A percentile compares a stretch with the other conserved stretches of the same genome.
These are phyloP conservation scores for Vigna angularis DNA, from an alignment of 306 rosid species.

Conservation along the genomic window DNA sequence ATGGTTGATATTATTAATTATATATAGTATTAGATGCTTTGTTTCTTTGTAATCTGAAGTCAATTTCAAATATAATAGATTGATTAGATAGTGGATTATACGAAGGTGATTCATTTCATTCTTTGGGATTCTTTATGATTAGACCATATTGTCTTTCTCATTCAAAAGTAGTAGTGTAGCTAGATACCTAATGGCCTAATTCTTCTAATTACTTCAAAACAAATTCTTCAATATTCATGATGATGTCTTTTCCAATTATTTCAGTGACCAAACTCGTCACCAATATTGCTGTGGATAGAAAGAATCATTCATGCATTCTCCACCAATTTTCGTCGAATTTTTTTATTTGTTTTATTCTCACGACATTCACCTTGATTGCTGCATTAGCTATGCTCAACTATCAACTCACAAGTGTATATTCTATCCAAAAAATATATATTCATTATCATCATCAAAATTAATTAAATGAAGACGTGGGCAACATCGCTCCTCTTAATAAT, in stretches of 20 bases:
- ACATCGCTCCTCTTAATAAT: not conserved
- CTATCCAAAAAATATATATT: constrained; percentile 39
- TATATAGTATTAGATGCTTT: constrained; percentile 13
- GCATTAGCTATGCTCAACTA: constrained; percentile 31
- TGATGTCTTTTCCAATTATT: constrained; percentile 52
- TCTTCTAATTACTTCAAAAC: constrained; percentile 46
- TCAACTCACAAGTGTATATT: constrained; percentile 41
- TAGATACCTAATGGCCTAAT: constrained; percentile 45
- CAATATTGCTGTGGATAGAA: constrained; percentile 30
- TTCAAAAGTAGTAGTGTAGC: constrained; percentile 40
- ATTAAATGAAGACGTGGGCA: not conserved
- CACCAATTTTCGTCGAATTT: constrained; percentile 14
- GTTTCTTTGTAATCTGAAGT: constrained; percentile 39
- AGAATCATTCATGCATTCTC: constrained; percentile 31
- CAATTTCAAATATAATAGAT: constrained; percentile 35
- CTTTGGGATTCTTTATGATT: constrained; percentile 40
- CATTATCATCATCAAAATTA: constrained; percentile 35
- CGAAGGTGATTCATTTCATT: constrained; percentile 30
- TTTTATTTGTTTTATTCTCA: constrained; percentile 38
- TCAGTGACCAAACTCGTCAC: constrained; percentile 37
- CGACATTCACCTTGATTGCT: constrained; percentile 43
- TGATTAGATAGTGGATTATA: constrained; percentile 48
- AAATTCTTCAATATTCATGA: constrained; percentile 42
- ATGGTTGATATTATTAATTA: too few species aligned
- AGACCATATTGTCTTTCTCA: constrained; percentile 58